Base-by-base conservation (phyloP, 345 rosid species). In the Jatropha curcas region DNA sequence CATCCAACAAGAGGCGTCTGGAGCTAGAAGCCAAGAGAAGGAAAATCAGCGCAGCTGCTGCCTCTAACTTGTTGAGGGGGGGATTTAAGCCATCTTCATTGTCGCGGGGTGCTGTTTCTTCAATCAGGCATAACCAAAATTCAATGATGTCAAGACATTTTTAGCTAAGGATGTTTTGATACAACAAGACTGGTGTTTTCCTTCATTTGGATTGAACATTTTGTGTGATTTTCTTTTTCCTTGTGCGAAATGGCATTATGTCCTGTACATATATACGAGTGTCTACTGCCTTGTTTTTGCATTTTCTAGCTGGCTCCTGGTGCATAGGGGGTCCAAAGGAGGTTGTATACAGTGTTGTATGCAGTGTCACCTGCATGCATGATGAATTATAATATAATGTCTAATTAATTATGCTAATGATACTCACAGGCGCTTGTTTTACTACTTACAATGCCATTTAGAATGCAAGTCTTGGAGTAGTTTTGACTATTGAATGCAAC, bases 11-110 rank as follows among this genome's bases (percentile, higher is more conserved):
- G 83, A 88, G 84, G 71, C 84, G 80, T 25, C 17, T 84, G 86
- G 90, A 87, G 71, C 84, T 93, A 22, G 97, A 88, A 75, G 80
- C 92, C 65, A 93, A 93, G 87, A 88, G 95, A 85, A 84, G 95
- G 77, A 96, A 85, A 70, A 87, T 92, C 39, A 76, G 86, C 68
- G 95, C 91, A 12, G 81, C 83, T 7, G 84, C 91, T 43, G 88
- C 93, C 14, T 87, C 96, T 0, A 87, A 76, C 77, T 68, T 90
- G 57, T 75, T 90, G 80, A 70, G 72, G 1, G 94, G 96, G 19
- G 89, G 89, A 53, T 83, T 89, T 74, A 92, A 86, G 84, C 82
- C 90, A 37, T 89, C 98, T 13, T 82, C 93, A 6, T 82, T 86
- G 87, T 89, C 92, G 48, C 77, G 72, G 73, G 78, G 20, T 62